These are phyloP conservation scores for Colletotrichum orchidophilum DNA, from an alignment of 2,329 filamentous ascomycete species.

Conservation along the genomic window DNA sequence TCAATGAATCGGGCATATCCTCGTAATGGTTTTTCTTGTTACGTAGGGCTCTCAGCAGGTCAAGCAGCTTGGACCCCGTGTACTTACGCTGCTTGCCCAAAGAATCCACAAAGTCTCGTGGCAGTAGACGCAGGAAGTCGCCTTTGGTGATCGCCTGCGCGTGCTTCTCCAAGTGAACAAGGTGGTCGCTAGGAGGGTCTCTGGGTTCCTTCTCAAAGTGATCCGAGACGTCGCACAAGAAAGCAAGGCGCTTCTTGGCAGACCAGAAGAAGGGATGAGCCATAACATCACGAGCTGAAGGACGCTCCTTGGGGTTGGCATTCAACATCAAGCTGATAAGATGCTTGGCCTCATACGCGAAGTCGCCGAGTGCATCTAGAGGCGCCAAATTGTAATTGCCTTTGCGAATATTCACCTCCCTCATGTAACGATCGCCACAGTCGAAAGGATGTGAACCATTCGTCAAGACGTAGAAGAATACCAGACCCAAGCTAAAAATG, in stretches of 20 bases:
- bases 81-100: slow-evolving; percentile 96
- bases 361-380: slow-evolving; percentile 81
- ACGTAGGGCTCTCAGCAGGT: slow-evolving; percentile 85
- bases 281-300: slow-evolving; percentile 82
- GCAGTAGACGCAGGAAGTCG: slow-evolving; percentile 82
- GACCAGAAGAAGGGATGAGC: slow-evolving; percentile 98
- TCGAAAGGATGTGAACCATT: slow-evolving; percentile 93
- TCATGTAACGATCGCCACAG: slow-evolving; percentile 92
- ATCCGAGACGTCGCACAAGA: slow-evolving; percentile 96
- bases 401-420: slow-evolving; percentile 97
- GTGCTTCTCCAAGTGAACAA: slow-evolving; percentile 67
- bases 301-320: slow-evolving; percentile 64
- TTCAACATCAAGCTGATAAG: slow-evolving; percentile 83
- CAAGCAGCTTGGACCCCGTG: slow-evolving; percentile 82
- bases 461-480: slow-evolving; percentile 99
- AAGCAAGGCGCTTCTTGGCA: slow-evolving; percentile 85
- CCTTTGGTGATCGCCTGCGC: slow-evolving; percentile 65
- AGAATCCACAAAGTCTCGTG: slow-evolving; percentile 85
- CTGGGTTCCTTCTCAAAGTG: slow-evolving; percentile 94
- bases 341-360: slow-evolving; percentile 86
- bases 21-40: slow-evolving; percentile 99
- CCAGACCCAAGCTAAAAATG: slow-evolving; percentile 94
- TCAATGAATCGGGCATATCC: slow-evolving; percentile 87
- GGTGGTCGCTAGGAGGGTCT: slow-evolving; percentile 77
- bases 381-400: slow-evolving; percentile 78